Evolutionary conservation across 176 grass and related monocot species (phyloP).

Genomic region (Canna indica): DNA sequence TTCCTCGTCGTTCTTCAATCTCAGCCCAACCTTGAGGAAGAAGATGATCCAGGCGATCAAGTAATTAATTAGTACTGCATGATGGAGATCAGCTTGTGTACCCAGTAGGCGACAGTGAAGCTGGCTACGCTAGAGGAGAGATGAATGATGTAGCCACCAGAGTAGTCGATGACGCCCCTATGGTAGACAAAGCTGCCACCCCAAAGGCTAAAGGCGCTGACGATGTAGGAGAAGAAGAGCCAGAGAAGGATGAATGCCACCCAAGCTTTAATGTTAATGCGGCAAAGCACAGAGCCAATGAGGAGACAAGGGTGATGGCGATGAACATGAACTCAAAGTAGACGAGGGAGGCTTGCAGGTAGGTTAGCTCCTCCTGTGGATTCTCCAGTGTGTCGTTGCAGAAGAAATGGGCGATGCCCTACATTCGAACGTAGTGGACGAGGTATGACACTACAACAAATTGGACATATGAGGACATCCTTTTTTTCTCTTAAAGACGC

Average conservation of each 20-base stretch:
- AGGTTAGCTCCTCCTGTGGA: neutral
- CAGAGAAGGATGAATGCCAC: constrained; percentile 83
- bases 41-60: neutral
- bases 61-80: too few species aligned
- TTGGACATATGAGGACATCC: too few species aligned
- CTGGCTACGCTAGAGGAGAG: constrained; percentile 71
- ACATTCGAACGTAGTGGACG: neutral
- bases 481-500: too few species aligned
- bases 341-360: constrained; percentile 4
- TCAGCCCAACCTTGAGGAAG: constrained; percentile 25
- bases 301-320: constrained; percentile 69
- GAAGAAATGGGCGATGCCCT: neutral
- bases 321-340: constrained; percentile 37
- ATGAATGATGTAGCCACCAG: constrained; percentile 86
- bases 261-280: constrained; percentile 93
- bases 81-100: too few species aligned
- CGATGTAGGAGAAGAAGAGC: constrained; percentile 72
- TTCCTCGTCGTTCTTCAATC: constrained; percentile 20
- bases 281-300: constrained; percentile 52
- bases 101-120: constrained; percentile 86
- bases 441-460: too few species aligned
- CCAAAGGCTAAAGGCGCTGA: constrained; percentile 81
- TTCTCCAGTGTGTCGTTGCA: constrained; percentile 10
- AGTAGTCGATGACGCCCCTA: constrained; percentile 95
- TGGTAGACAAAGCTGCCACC: constrained; percentile 85